Evolutionary conservation across 371 early-diverging fungal genomes (phyloP), one percentile per base, ranked within the genome.

Genomic region (Mucor mucedo): DNA sequence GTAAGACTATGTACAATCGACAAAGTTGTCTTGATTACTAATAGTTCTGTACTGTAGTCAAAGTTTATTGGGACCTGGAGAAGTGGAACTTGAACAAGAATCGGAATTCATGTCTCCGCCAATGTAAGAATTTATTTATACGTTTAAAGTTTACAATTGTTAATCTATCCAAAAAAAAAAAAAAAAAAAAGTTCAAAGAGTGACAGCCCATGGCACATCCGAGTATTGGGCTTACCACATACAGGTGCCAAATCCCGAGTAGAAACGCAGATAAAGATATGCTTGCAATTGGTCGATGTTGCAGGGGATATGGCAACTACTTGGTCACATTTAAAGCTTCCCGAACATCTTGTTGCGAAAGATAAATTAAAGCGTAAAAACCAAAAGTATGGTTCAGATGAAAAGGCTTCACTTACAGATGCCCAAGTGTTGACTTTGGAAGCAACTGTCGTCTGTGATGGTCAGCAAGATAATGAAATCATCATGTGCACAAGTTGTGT

Each of bases 261-360:
- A 27, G 93, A 93, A 65, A 93, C 93, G 33, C 93, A 92, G 68
- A 91, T 91, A 70, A 92, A 91, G 60, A 76, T 92, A 6, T 90
- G 91, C 39, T 63, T 93, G 54, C 90, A 91, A 57, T 72, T 93
- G 10, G 80, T 84, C 3, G 82, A 87, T 40, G 62, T 76, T 55
- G 60, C 71, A 38, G 90, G 90, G 32, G 87, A 88, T 58, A 79
- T 84, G 27, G 87, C 84, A 1, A 86, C 85, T 5, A 66, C 73
- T 32, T 92, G 90, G 89, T 79, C 91, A 11, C 90, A 89, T 61
- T 62, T 93, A 42, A 74, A 83, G 49, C 70, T 93, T 27, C 93
- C 93, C 8, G 91, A 91, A 61, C 77, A 84, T 58, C 69, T 89
- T 62, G 87, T 91, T 5, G 83, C 89, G 44, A 84, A 84, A 35